A percentile compares a stretch with the other conserved stretches of the same genome.
Conservation (phyloP, 345 rosid genomes). For the Acer saccharum region DNA sequence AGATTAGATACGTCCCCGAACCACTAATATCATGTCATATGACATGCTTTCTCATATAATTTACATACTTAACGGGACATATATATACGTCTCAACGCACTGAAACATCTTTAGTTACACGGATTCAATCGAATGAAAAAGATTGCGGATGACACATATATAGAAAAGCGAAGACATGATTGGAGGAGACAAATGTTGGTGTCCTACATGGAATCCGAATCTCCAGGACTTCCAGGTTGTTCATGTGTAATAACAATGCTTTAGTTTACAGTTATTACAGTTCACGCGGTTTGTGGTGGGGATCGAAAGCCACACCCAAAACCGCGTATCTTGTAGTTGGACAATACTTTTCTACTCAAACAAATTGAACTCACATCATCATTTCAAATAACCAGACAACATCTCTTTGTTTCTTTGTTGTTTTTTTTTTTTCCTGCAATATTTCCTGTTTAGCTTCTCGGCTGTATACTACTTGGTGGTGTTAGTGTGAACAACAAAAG, state of each 20-base stretch:
- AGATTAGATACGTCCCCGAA: too few relatives aligned
- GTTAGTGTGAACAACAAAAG: neutral
- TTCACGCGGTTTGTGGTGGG: constrained; percentile 60
- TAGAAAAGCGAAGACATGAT: too few relatives aligned
- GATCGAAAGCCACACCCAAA: constrained; percentile 29
- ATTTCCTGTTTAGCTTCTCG: neutral
- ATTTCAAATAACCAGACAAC: too few relatives aligned
- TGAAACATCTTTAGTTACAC: too few relatives aligned
- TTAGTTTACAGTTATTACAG: constrained; percentile 1
- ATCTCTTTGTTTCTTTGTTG: neutral
- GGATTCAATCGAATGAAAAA: too few relatives aligned
- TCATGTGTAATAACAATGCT: neutral
- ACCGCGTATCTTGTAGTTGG: constrained; percentile 33
- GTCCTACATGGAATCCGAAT: neutral
- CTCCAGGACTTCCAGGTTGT: neutral
- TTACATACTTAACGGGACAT: too few relatives aligned
- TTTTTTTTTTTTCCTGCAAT: neutral
- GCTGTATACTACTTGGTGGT: neutral
- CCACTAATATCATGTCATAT: too few relatives aligned
- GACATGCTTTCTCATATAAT: too few relatives aligned
- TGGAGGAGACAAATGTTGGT: neutral
- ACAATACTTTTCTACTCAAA: neutral
- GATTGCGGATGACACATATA: too few relatives aligned
- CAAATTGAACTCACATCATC: neutral
- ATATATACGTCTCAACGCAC: too few relatives aligned